Evolutionary conservation across 441 rosid genomes (phyloP).

Genomic region (Pelargonium myrrhifolium): DNA sequence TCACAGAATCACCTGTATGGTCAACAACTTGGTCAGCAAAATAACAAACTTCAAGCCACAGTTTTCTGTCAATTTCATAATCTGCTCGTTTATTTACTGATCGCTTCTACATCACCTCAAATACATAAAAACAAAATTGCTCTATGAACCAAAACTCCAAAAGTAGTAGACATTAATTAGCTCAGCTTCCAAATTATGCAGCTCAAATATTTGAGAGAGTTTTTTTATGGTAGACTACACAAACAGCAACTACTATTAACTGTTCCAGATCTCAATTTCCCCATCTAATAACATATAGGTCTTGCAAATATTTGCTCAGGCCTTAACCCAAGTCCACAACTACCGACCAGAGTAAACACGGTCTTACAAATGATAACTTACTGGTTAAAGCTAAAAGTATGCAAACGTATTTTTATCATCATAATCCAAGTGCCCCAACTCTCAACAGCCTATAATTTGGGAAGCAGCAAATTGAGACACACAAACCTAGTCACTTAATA

Average conservation of each 20-base stretch:
- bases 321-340: too few relatives aligned
- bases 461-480: too few relatives aligned
- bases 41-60: background rate
- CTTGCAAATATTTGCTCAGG: too few relatives aligned
- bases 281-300: background rate
- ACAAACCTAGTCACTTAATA: too few relatives aligned
- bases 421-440: too few relatives aligned
- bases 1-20: constrained; percentile 35
- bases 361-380: too few relatives aligned
- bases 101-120: background rate
- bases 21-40: constrained; percentile 19
- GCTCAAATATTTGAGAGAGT: background rate
- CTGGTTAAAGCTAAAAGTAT: too few relatives aligned
- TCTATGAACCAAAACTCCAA: background rate
- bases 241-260: too few relatives aligned
- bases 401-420: too few relatives aligned
- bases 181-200: background rate
- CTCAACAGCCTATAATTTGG: too few relatives aligned
- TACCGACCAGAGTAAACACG: too few relatives aligned
- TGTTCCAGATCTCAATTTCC: too few relatives aligned
- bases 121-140: background rate
- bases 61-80: background rate
- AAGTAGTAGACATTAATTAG: background rate
- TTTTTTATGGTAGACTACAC: background rate
- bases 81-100: background rate